Base-by-base conservation (phyloP, 768 basidiomycete species). In the Suillus decipiens region DNA sequence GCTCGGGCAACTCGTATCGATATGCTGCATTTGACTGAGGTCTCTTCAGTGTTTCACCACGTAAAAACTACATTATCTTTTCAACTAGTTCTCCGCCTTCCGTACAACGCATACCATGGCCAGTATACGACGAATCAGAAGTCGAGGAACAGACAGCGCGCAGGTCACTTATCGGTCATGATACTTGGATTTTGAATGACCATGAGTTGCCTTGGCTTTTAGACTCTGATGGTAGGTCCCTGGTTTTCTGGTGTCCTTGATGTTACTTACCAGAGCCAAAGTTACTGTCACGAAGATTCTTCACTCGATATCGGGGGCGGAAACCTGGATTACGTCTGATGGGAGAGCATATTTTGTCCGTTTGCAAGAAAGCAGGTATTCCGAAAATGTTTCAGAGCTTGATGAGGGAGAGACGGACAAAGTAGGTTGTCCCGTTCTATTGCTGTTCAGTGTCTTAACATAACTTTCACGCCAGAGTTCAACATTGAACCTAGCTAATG, bases 31-130 rank as follows among this genome's bases (percentile, higher is more conserved):
- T 43, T 51, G 33, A 37, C 31, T 57, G 47, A 45, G 50, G 15
- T 36, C 66, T 31, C 58, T 60, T 63, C 63, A 94, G 93, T 64
- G 85, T 93, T 28, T 93, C 92, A 6, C 90, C 90, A 28, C 83
- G 92, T 59, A 86, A 80, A 69, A 77, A 86, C 57, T 82, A 86
- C 73, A 79, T 95, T 33, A 63, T 89, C 45, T 93, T 93, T 71
- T 89, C 92, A 3, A 93, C 92, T 0, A 79, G 77, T 66, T 84
- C 80, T 61, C 93, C 93, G 2, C 84, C 90, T 1, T 86, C 92
- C 3, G 79, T 95, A 33, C 93, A 95, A 69, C 85, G 89, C 28
- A 90, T 95, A 68, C 92, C 93, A 2, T 95, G 93, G 92, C 93
- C 93, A 9, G 73, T 77, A 41, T 78, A 82, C 41, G 78, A 77